Evolutionary conservation across 495 filamentous ascomycete genomes (phyloP), one percentile per base, ranked within the genome.

Genomic region (Penicillium mononematosum): DNA sequence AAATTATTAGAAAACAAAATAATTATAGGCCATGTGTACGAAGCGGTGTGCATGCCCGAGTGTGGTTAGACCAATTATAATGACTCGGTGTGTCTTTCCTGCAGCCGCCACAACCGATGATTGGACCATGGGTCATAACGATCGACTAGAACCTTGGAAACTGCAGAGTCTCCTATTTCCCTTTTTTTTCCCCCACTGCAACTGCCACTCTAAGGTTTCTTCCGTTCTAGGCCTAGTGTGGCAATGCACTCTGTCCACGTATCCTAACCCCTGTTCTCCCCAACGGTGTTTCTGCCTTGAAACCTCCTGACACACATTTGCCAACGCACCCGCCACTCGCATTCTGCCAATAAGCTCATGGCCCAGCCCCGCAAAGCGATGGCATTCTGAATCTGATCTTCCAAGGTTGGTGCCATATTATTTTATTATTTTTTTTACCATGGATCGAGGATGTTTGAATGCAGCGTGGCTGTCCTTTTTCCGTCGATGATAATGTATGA

Each of bases 251-350:
- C 27, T 47, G 32, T 41, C 43, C 53, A 55, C 53, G 53, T 55
- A 55, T 55, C 34, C 41, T 36, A 31, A 44, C 44, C 44, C 44
- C 27, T 47, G 45, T 47, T 34, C 11, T 14, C 29, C 45, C 27
- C 34, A 52, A 52, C 49, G 49, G 38, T 31, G 36, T 43, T 27
- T 53, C 22, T 43, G 50, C 50, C 50, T 43, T 19, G 38, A 53
- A 45, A 55, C 52, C 52, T 53, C 51, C 51, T 53, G 51, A 53
- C 51, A 53, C 51, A 53, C 51, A 50, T 50, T 43, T 53, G 51
- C 51, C 51, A 53, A 45, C 51, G 20, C 51, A 45, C 42, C 42
- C 32, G 34, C 49, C 42, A 44, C 42, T 3, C 14, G 10, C 44
- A 45, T 45, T 45, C 44, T n/a, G 24, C 44, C 44, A 45, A 45